phyloP scores from a whole-genome alignment of 2,329 filamentous ascomycete species.

The Macrophomina pseudophaseolina region DNA sequence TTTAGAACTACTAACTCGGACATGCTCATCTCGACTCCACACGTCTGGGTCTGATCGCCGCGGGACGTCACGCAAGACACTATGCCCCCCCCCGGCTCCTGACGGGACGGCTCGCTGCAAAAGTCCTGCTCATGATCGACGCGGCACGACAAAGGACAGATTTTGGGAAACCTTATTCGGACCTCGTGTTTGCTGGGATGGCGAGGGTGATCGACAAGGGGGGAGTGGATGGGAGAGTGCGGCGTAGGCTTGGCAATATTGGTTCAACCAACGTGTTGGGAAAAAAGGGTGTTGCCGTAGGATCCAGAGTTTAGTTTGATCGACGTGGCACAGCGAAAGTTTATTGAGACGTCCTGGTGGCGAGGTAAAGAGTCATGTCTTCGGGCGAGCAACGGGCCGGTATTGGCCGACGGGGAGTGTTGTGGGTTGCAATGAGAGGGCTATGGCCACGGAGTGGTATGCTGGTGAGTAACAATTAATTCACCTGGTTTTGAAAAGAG shows the following conservation, averaged over 20 bases:
- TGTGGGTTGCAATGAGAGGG: too few relatives aligned
- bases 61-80: not conserved
- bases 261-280: not conserved
- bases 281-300: not conserved
- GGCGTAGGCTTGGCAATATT: not conserved
- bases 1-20: not conserved
- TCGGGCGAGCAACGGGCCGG: too few relatives aligned
- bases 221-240: not conserved
- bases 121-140: not conserved
- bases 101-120: not conserved
- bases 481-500: too few relatives aligned
- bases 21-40: not conserved
- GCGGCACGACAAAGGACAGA: not conserved
- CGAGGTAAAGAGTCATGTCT: not conserved
- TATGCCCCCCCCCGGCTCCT: not conserved
- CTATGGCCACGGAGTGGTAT: too few relatives aligned
- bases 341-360: not conserved
- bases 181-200: not conserved
- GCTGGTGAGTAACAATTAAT: too few relatives aligned
- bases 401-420: too few relatives aligned
- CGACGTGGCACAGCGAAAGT: not conserved
- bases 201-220: not conserved
- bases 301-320: not conserved
- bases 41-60: not conserved
- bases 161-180: not conserved